Base-by-base conservation (phyloP, 139 green algal genomes). In the Asterochloris erici region DNA sequence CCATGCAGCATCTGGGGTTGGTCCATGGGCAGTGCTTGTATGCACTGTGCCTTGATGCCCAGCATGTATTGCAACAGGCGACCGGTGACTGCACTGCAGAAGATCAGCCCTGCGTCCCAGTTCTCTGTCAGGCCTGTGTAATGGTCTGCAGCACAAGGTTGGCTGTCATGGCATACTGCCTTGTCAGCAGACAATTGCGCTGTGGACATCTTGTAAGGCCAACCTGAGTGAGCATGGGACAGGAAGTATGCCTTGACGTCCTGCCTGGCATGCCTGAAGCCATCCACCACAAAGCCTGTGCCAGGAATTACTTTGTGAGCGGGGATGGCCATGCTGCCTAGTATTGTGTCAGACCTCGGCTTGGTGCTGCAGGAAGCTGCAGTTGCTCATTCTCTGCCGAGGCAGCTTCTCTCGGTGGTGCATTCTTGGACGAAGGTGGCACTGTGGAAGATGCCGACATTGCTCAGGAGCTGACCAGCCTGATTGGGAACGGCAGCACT, bases 51-150 rank as follows among this genome's bases (percentile, higher is more conserved):
- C 15, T 77, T 69, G 17, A 96, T 89, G 0, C 87, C 88, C 2
- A 90, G 71, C 21, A 96, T 78, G 82, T 92, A 85, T 0, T 74
- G 29, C 14, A 93, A 77, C 54, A 96, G 82, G 9, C 84, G 81
- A 12, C 85, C 90, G 38, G 94, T 98, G 28, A 94, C 38, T 11
- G 86, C 74, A 73, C 83, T 93, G 87, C 94, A 98, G 85, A 96
- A 96, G n/a, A 98, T 94, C 10, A 85, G 87, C 0, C 93, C 94
- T 10, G 66, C 21, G 11, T 62, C 76, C 92, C 94, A 98, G 68
- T 78, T 84, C 0, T 95, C 91, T 9, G 63, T 91, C 15, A 98
- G 76, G 6, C 94, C 94, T 9, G 84, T 87, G 71, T 96, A 97
- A 84, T 98, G 94, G 80, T 98, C 94, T 93, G 91, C 77, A 80